phyloP scores from a whole-genome alignment of 2,329 filamentous ascomycete species.

The Aspergillus felis region DNA sequence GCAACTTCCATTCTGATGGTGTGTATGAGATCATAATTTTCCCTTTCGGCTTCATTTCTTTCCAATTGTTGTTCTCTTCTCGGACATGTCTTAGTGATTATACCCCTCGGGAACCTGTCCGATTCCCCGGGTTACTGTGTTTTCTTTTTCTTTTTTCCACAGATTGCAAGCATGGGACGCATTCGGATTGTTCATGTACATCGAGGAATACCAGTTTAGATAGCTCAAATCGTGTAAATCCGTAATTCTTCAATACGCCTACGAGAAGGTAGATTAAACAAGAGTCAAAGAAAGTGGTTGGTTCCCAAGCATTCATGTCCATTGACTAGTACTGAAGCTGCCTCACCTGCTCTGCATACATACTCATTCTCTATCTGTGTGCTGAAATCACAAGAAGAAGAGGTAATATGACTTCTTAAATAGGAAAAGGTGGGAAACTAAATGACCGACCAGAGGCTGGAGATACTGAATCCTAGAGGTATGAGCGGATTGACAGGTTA shows the following conservation, averaged over 20 bases:
- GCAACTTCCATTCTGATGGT: constrained; percentile 14
- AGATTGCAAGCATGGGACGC: neutral
- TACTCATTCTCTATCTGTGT: no score
- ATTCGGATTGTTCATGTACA: constrained; percentile 18
- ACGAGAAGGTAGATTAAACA: no score
- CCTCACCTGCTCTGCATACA: no score
- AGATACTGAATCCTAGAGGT: no score
- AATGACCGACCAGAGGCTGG: no score
- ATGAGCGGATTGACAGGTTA: no score
- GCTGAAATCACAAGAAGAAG: no score
- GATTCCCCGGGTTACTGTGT: constrained; percentile 18
- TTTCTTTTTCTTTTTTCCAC: neutral
- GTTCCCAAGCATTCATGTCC: no score
- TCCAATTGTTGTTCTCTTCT: constrained; percentile 20
- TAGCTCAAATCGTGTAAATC: neutral
- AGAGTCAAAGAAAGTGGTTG: no score
- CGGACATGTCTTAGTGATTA: constrained; percentile 33
- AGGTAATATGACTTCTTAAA: no score
- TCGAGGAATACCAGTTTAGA: constrained; percentile 14
- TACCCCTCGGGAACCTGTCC: constrained; percentile 27
- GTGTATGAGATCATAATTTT: constrained; percentile 19
- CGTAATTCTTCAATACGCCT: neutral
- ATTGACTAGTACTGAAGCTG: no score
- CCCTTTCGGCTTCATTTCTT: constrained; percentile 10
- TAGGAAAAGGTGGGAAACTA: no score